These are phyloP conservation scores for Pyrus hybrid DNA, from an alignment of 331 rosid species.

Conservation along the genomic window DNA sequence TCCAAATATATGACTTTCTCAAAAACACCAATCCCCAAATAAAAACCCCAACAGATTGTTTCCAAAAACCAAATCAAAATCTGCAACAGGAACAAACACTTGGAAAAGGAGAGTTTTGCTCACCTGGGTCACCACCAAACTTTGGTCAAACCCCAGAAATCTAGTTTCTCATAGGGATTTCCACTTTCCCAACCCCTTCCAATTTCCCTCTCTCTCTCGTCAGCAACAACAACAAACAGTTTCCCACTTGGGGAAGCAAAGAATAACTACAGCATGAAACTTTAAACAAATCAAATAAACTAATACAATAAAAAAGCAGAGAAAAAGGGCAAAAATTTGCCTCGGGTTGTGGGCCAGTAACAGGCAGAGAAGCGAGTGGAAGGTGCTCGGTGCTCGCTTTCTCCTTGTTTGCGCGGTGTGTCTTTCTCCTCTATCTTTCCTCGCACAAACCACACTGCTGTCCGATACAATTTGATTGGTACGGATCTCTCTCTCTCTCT, in stretches of 20 bases:
- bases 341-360: conserved; percentile 4
- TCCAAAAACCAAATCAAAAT: conserved; percentile 13
- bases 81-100: background rate
- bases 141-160: conserved; percentile 20
- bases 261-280: conserved; percentile 4
- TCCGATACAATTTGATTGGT: conserved; percentile 4
- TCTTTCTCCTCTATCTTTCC: background rate
- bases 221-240: background rate
- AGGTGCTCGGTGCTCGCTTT: background rate
- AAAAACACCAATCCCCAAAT: background rate
- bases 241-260: conserved; percentile 30
- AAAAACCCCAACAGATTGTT: background rate
- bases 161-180: conserved; percentile 15
- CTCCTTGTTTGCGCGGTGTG: background rate
- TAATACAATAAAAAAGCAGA: background rate
- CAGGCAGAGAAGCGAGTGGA: conserved; percentile 7
- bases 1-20: background rate
- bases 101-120: background rate
- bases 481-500: background rate
- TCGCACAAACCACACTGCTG: background rate
- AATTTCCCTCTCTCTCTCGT: background rate
- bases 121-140: conserved; percentile 34
- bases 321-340: background rate
- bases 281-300: background rate
- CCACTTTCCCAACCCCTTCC: conserved; percentile 15